Evolutionary conservation across 305 asterid genomes (phyloP).

Genomic region (Nicotiana rustica): DNA sequence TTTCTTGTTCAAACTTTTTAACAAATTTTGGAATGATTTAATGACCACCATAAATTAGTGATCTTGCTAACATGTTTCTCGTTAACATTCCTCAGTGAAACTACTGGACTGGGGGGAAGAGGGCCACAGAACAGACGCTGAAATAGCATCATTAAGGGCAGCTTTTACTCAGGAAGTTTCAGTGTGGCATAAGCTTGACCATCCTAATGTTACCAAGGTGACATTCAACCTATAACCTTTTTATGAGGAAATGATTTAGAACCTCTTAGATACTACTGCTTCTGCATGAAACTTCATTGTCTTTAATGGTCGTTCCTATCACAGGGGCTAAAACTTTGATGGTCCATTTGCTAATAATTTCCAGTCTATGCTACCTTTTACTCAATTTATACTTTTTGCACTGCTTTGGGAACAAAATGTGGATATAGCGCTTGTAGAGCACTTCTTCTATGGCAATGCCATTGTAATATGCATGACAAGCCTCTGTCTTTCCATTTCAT

Average conservation of each 20-base stretch:
- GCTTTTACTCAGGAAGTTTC: conserved; percentile 76
- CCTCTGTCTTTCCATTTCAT: neutral
- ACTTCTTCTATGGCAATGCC: neutral
- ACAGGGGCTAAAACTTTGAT: neutral
- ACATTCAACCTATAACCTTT: conserved; percentile 22
- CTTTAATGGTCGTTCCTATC: neutral
- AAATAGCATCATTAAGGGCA: conserved; percentile 63
- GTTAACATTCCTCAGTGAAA: conserved; percentile 56
- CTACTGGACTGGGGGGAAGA: conserved; percentile 90
- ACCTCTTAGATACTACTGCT: conserved; percentile 18
- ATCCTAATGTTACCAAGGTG: conserved; percentile 84
- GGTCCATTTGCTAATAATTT: neutral
- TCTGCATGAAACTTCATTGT: conserved; percentile 11
- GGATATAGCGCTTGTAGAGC: conserved; percentile 1
- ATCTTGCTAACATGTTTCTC: neutral
- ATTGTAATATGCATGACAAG: neutral
- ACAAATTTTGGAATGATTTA: conserved; percentile 3
- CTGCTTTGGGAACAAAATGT: neutral
- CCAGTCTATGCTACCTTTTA: neutral
- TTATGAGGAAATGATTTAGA: neutral
- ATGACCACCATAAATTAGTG: neutral
- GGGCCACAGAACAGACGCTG: conserved; percentile 67
- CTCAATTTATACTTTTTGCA: neutral
- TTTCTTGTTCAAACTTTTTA: neutral
- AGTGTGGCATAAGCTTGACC: conserved; percentile 85